Base-by-base conservation (phyloP, 2,329 filamentous ascomycete genomes). In the Fusarium paranaense region DNA sequence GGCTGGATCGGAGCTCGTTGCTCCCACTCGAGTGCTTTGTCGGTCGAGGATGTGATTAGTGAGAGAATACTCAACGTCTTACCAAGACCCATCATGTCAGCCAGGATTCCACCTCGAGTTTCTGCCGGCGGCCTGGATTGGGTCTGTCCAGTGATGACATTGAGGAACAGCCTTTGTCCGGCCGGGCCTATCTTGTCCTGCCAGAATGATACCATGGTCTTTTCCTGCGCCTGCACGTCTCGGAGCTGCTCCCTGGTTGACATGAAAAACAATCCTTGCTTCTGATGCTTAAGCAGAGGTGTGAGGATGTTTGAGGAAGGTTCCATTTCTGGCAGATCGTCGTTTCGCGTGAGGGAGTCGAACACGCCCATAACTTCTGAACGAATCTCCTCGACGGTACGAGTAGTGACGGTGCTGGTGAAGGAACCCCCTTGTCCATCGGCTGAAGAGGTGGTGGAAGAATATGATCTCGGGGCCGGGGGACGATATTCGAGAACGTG, bases 221-320 rank as follows among this genome's bases (percentile, higher is more conserved):
- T 88, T 58, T 93, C 90, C 4, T 87, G 85, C 0, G 86, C 85
- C 22, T 90, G 89, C 61, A 88, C 88, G n/a, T 86, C 86, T 14
- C 89, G 87, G 1, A 90, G 88, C 58, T 90, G 89, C 82, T 98
- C 96, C 71, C 94, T 93, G 22, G 90, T 89, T 11, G 87, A 90
- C 92, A 98, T 95, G 80, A 98, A 98, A 80, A 92, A 90, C 0
- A 98, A 87, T 0, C 93, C 96, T 82, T 98, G 95, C 81, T 94
- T 97, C 81, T 98, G 96, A 83, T 98, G 96, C 67, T 89, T 88
- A 47, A 98, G 90, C 20, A 98, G 85, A 32, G 90, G 87, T 0
- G 92, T 95, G 65, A 88, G 87, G 62, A 97, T 88, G 8, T 85
- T 82, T 3, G 84, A 73, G 62, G 90, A 87, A 0, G 94, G 89